These are phyloP conservation scores for Apiotrichum gamsii DNA, from an alignment of 1,284 basidiomycete genomes.

Conservation along the genomic window DNA sequence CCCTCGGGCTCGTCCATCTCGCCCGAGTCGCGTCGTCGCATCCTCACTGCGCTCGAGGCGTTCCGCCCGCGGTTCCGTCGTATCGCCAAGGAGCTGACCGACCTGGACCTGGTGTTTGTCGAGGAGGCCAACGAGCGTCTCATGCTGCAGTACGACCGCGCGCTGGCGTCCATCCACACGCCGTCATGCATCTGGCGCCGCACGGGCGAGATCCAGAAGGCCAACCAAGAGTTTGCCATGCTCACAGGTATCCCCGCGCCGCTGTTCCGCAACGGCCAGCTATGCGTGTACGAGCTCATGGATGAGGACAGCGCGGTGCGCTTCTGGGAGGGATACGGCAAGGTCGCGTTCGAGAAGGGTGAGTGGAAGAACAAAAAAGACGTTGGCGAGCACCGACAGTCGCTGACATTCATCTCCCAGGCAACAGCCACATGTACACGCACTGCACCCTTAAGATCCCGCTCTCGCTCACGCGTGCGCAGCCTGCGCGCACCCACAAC, in stretches of 20 bases:
- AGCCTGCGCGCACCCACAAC: constrained; percentile 18
- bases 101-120: constrained; percentile 95
- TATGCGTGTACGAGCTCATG: constrained; percentile 97
- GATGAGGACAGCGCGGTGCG: constrained; percentile 92
- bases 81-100: constrained; percentile 80
- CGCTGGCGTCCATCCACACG: constrained; percentile 91
- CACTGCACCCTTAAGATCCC: constrained; percentile 80
- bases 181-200: constrained; percentile 94
- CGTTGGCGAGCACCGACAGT: too few relatives aligned
- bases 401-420: constrained; percentile 17
- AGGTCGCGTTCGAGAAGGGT: constrained; percentile 78
- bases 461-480: constrained; percentile 42
- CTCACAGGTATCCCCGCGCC: constrained; percentile 36
- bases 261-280: constrained; percentile 56
- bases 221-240: constrained; percentile 66
- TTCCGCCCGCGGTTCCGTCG: constrained; percentile 89
- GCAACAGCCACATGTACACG: constrained; percentile 68
- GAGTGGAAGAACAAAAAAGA: too few relatives aligned
- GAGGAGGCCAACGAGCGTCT: constrained; percentile 96
- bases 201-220: constrained; percentile 98
- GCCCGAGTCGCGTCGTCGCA: constrained; percentile 82
- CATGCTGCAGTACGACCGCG: constrained; percentile 90
- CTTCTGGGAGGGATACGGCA: constrained; percentile 85
- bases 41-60: constrained; percentile 62
- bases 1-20: constrained; percentile 52